Percentiles rank a stretch among this genome's conserved stretches.
Evolutionary conservation across 345 rosid genomes (phyloP).

Genomic region (Populus davidiana): DNA sequence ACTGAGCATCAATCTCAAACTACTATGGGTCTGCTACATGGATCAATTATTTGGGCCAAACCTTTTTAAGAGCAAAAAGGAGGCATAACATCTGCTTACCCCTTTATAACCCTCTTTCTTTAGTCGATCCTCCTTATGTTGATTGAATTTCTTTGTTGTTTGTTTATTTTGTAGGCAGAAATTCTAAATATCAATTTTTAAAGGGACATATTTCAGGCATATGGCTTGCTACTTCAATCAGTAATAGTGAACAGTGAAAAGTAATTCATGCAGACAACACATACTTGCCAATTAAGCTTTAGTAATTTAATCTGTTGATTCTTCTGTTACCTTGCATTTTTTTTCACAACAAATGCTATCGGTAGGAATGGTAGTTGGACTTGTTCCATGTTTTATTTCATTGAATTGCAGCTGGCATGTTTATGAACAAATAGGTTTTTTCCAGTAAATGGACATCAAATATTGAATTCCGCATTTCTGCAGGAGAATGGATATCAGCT

Average conservation of each 20-base stretch:
- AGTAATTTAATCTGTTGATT: background rate
- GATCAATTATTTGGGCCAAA: background rate
- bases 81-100: background rate
- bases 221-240: background rate
- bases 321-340: background rate
- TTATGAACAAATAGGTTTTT: background rate
- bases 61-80: background rate
- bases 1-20: background rate
- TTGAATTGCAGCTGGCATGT: background rate
- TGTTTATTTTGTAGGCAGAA: background rate
- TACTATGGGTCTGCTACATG: background rate
- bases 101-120: background rate
- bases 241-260: background rate
- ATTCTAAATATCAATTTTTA: background rate
- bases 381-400: background rate
- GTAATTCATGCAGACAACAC: background rate
- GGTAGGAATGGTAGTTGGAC: background rate
- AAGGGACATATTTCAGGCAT: background rate
- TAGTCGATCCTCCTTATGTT: background rate
- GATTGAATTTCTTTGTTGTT: background rate
- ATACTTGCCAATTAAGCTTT: background rate
- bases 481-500: conserved; percentile 97
- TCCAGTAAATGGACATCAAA: background rate
- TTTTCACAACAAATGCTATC: background rate
- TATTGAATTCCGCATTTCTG: conserved; percentile 7